Conservation (phyloP, 148 eudicot species). For the Hydrangea macrophylla region DNA sequence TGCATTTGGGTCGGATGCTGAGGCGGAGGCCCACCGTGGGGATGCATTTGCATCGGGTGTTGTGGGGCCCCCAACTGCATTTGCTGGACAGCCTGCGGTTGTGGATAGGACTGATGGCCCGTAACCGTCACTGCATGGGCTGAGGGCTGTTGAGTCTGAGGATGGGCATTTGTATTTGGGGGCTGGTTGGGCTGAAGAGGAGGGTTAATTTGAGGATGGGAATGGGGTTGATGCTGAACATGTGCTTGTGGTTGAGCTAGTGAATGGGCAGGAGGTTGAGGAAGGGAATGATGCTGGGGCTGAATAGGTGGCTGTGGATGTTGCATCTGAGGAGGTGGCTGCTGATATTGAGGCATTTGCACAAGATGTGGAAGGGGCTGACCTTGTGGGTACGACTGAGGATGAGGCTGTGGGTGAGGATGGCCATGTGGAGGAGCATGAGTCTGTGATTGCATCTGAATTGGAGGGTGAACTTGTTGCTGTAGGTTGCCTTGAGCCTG, state of each 20-base stretch:
- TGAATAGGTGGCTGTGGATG: too few relatives aligned
- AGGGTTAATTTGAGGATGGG: slow-evolving; percentile 25
- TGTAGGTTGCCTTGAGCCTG: slow-evolving; percentile 28
- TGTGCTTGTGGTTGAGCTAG: slow-evolving; percentile 48
- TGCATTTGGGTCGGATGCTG: slow-evolving; percentile 42
- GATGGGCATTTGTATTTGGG: slow-evolving; percentile 16
- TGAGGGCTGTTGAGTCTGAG: slow-evolving; percentile 21
- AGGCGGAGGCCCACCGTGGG: slow-evolving; percentile 40
- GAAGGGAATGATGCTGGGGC: slow-evolving; percentile 22
- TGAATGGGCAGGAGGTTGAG: slow-evolving; percentile 27
- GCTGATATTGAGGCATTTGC: slow-evolving; percentile 45
- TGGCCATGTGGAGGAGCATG: slow-evolving; percentile 43
- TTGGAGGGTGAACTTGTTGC: slow-evolving; percentile 31
- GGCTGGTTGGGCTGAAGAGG: slow-evolving; percentile 22
- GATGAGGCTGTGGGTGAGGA: slow-evolving; percentile 34
- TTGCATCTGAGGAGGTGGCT: slow-evolving; percentile 45
- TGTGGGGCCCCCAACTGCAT: slow-evolving; percentile 45
- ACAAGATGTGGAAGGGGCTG: slow-evolving; percentile 39
- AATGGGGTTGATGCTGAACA: slow-evolving; percentile 37
- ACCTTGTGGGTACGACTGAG: slow-evolving; percentile 30
- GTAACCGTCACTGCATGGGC: slow-evolving; percentile 30
- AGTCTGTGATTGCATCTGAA: slow-evolving; percentile 36
- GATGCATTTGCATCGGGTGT: slow-evolving; percentile 32
- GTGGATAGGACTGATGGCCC: slow-evolving; percentile 31
- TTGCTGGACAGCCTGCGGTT: slow-evolving; percentile 49